Evolutionary conservation across 768 basidiomycete genomes (phyloP), one percentile per base, ranked within the genome.

Genomic region (Tricholomella constricta): DNA sequence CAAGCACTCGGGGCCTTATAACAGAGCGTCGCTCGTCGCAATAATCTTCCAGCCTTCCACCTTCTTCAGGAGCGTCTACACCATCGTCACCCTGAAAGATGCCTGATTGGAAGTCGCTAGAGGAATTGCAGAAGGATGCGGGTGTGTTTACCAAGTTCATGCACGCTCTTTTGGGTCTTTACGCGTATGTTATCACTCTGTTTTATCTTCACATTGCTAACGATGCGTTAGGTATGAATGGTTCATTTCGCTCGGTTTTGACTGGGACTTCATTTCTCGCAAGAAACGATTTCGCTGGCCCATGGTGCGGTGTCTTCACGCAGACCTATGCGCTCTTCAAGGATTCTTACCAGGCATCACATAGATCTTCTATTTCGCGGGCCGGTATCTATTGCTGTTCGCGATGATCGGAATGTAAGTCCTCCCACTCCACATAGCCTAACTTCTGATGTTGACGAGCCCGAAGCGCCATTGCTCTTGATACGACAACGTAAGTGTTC

Each of bases 331-430:
- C n/a, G n/a, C n/a, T n/a, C n/a, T n/a, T n/a, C n/a, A n/a, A 46
- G 17, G 42, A 37, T 22, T 41, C 31, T 48, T 12, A 25, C 51
- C 31, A 26, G 51, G 14, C 25, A n/a, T n/a, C n/a, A 12, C 12
- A 2, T 50, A 87, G 85, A 69, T 78, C 25, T 86, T 87, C 60
- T 88, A 88, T 61, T 88, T 88, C 56, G 73, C 80, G 22, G 82
- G 84, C 54, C 78, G 87, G 42, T 89, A 88, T 64, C 74, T 77
- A 54, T 67, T 88, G 22, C 67, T 89, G n/a, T 75, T 84, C 54
- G 82, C 86, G 3, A 65, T 88, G 65, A 76, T 86, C 53, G 85
- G 84, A 59, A 84, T 89, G 86, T 88, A 51, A 69, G 84, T 74
- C 4, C 2, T 27, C 43, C 47, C 4, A 23, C 40, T 20, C 10